Evolutionary conservation across 176 grass and related monocot species (phyloP), one percentile per base, ranked within the genome.

Genomic region (Musa itinerans): DNA sequence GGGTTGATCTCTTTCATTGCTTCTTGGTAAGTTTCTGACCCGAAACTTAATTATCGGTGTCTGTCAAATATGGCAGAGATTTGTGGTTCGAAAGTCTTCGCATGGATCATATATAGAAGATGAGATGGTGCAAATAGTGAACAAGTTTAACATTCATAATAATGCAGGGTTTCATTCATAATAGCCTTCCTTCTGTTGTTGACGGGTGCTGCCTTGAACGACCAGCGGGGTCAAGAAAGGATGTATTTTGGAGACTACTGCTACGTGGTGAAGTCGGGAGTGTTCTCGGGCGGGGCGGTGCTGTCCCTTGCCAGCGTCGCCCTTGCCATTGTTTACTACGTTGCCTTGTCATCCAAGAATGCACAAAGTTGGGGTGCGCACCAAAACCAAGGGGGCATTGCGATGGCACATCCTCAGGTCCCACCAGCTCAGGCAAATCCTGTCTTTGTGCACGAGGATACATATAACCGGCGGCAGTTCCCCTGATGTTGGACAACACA

Each of bases 191-290:
- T 99, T 80, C 82, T 99, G 2, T 72, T 99, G 54, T 74, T 99
- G 22, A 99, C 90, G 1, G 95, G 95, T 26, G 95, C 95, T 12
- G 95, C 95, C 1, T 78, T 99, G 21, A 99, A 99, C 13, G 95
- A 94, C 50, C 88, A 99, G 52, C 82, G 86, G 68, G 91, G 95
- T 1, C 73, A 89, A 73, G 88, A 99, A 57, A 94, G 89, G 69
- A 94, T 99, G 91, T 94, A 94, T 58, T 99, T 99, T 1, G 88
- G 90, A 25, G 84, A 81, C 78, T 92, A 84, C 71, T 99, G 95
- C 78, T 99, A 94, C 15, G 90, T 94, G 0, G 91, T 99, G 78
- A 99, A 99, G 78, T 88, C 95, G 0, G 95, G 95, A 54, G 95
- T 99, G 68, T 99, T 99, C 81, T 91, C 95, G 0, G 86, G 91